A percentile compares a stretch with the other conserved stretches of the same genome.
Conservation (phyloP, 306 rosid species). For the Trichosanthes truncata region DNA sequence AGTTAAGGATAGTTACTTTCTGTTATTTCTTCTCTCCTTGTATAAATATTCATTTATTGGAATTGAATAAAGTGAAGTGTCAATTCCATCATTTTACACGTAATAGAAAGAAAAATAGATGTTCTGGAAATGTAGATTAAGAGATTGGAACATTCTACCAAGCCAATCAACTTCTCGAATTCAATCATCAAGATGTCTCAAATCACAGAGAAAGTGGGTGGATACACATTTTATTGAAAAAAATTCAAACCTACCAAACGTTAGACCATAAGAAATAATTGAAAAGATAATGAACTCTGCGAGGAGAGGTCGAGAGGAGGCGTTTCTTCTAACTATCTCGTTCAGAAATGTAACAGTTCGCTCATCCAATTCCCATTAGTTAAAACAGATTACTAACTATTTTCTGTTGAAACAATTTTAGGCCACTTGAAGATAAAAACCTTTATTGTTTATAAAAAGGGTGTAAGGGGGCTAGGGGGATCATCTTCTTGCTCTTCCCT, state of each 20-base stretch:
- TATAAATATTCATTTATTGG: too few species aligned
- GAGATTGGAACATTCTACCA: neutral
- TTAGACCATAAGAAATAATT: neutral
- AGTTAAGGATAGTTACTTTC: too few species aligned
- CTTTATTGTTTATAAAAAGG: neutral
- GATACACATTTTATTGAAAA: neutral
- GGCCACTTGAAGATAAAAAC: neutral
- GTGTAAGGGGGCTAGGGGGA: neutral
- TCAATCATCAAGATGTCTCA: neutral
- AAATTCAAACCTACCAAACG: neutral
- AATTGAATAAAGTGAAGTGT: too few species aligned
- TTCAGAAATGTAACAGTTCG: neutral
- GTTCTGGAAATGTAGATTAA: neutral
- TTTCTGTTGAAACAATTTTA: neutral
- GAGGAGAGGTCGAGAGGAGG: neutral
- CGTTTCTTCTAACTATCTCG: neutral
- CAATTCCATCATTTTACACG: too few species aligned
- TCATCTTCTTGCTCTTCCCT: neutral
- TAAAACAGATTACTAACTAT: neutral
- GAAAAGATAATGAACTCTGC: neutral
- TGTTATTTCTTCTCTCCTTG: too few species aligned
- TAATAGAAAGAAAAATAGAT: neutral
- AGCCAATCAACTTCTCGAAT: neutral
- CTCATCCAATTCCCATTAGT: neutral
- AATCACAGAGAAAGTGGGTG: neutral